These are phyloP conservation scores for Fistulinella cinereoalba DNA, from an alignment of 1,284 basidiomycete species.

Conservation along the genomic window DNA sequence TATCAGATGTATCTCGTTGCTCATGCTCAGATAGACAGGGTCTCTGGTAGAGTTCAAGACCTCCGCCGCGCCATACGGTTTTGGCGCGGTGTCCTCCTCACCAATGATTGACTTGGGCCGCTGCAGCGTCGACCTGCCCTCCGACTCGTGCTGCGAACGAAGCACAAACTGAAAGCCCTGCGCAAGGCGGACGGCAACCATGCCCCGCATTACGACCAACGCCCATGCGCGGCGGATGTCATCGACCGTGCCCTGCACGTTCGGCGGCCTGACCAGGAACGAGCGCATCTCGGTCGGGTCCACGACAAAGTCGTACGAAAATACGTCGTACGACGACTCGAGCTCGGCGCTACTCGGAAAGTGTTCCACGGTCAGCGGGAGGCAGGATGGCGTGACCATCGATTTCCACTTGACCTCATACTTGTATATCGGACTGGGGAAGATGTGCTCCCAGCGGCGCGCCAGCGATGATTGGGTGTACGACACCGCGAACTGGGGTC, in stretches of 20 bases:
- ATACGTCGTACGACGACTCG: constrained; percentile 76
- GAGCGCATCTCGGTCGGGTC: constrained; percentile 76
- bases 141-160: constrained; percentile 37
- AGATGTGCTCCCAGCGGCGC: constrained; percentile 85
- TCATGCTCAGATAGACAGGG: constrained; percentile 90
- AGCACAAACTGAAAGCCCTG: constrained; percentile 98
- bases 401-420: constrained; percentile 93
- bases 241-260: constrained; percentile 46
- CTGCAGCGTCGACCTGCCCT: constrained; percentile 36
- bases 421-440: constrained; percentile 73
- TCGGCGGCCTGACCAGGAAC: constrained; percentile 72
- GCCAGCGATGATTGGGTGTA: constrained; percentile 70
- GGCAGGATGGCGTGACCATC: constrained; percentile 78
- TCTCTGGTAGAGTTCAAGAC: constrained; percentile 63
- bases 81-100: constrained; percentile 54
- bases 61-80: constrained; percentile 68
- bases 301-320: constrained; percentile 77
- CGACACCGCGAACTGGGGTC: constrained; percentile 52
- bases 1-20: constrained; percentile 92
- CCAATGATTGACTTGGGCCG: constrained; percentile 54
- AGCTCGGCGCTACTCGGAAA: constrained; percentile 78
- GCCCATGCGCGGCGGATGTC: constrained; percentile 70
- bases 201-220: constrained; percentile 86
- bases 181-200: constrained; percentile 88
- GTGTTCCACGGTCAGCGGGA: constrained; percentile 92